Conservation (phyloP, 768 basidiomycete genomes). For the Pleurotus salmoneostramineus region DNA sequence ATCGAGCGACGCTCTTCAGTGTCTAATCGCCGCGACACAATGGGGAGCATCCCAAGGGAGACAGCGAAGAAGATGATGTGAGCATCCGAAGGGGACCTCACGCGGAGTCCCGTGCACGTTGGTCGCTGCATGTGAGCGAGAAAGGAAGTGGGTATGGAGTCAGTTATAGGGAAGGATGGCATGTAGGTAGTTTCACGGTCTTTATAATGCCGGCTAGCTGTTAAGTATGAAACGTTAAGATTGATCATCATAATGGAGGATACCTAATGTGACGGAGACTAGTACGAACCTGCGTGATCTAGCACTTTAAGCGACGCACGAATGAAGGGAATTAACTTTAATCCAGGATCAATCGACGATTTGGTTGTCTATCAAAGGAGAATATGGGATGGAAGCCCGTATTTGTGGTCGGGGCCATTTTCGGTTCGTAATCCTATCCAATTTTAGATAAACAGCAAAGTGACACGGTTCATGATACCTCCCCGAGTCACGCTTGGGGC, state of each 20-base stretch:
- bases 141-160: constrained; percentile 8
- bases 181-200: constrained; percentile 1
- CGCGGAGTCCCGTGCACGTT: constrained; percentile 60
- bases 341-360: neutral
- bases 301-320: neutral
- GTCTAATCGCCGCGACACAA: constrained; percentile 70
- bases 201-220: constrained; percentile 4
- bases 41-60: constrained; percentile 48
- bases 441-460: neutral
- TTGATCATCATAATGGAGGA: constrained; percentile 7
- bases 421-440: neutral
- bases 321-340: neutral
- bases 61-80: constrained; percentile 77
- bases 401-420: neutral
- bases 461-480: neutral
- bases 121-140: constrained; percentile 53
- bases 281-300: neutral
- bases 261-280: constrained; percentile 4
- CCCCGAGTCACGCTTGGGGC: neutral
- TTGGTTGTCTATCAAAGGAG: neutral
- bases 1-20: constrained; percentile 72
- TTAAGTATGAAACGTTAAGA: constrained; percentile 7
- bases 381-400: neutral
- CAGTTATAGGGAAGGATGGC: constrained; percentile 2
- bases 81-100: constrained; percentile 64